Conservation (phyloP, 176 grass and related monocot species). For the Stipa capillata region DNA sequence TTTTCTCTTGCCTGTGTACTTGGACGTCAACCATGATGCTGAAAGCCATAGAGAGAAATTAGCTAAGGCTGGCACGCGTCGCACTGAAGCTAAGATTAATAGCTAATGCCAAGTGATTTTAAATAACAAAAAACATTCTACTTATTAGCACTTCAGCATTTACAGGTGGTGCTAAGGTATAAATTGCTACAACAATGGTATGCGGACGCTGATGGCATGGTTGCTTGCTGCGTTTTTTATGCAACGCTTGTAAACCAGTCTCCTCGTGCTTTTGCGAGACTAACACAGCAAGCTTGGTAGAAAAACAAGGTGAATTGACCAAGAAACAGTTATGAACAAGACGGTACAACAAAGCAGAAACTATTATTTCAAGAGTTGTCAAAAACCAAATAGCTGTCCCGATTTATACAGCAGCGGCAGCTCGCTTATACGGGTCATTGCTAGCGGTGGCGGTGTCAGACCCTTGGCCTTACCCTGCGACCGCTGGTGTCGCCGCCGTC, state of each 20-base stretch:
- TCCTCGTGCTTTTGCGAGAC: background rate
- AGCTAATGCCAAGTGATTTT: background rate
- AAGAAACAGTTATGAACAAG: background rate
- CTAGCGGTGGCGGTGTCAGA: slow-evolving; percentile 1
- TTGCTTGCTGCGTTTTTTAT: background rate
- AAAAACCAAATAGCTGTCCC: background rate
- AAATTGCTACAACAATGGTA: no score
- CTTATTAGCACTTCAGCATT: no score
- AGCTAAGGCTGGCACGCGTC: background rate
- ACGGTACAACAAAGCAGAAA: background rate
- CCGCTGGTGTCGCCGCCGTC: slow-evolving; percentile 66
- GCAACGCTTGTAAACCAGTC: background rate
- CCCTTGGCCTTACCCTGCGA: slow-evolving; percentile 68
- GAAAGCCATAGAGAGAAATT: no score
- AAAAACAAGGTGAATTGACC: background rate
- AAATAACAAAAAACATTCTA: no score
- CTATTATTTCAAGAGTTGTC: slow-evolving; percentile 4
- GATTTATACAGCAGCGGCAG: slow-evolving; percentile 34
- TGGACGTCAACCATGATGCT: no score
- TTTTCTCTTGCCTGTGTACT: background rate
- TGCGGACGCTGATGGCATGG: no score
- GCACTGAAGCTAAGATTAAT: background rate
- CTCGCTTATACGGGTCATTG: slow-evolving; percentile 17
- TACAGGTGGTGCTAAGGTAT: no score
- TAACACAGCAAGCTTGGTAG: no score